A percentile compares a stretch with the other conserved stretches of the same genome.
These are phyloP conservation scores for Candida koratica DNA, from an alignment of 805 yeast species.

Conservation along the genomic window DNA sequence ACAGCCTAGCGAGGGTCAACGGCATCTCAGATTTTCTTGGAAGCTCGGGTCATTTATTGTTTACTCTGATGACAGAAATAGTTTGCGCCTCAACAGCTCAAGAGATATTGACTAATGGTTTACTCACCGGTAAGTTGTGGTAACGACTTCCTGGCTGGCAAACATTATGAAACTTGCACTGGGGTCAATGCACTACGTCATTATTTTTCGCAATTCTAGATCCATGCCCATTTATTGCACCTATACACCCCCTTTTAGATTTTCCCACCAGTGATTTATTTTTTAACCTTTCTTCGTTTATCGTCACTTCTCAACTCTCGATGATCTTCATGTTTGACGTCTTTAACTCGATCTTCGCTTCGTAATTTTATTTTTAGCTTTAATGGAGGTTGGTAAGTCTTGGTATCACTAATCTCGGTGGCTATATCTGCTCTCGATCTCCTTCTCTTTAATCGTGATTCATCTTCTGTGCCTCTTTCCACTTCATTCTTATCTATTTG, in stretches of 20 bases:
- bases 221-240: background rate
- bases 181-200: no score
- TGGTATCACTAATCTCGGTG: slow-evolving; percentile 7
- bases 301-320: slow-evolving; percentile 13
- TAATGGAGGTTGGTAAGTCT: slow-evolving; percentile 10
- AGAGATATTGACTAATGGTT: no score
- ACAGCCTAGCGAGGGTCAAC: slow-evolving; percentile 6
- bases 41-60: no score
- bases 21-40: no score
- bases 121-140: no score
- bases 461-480: slow-evolving; percentile 6
- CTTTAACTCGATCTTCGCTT: slow-evolving; percentile 12
- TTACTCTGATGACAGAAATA: no score
- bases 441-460: slow-evolving; percentile 13
- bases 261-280: background rate
- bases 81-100: no score
- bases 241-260: background rate
- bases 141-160: no score
- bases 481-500: slow-evolving; percentile 1
- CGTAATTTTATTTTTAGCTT: slow-evolving; percentile 12
- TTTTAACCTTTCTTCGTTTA: slow-evolving; percentile 10
- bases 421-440: slow-evolving; percentile 15
- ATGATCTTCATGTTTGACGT: slow-evolving; percentile 1
- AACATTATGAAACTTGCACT: no score
- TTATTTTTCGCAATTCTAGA: slow-evolving; percentile 3